Evolutionary conservation across 176 grass and related monocot genomes (phyloP), one percentile per base, ranked within the genome.

Genomic region (Cenchrus americanus): DNA sequence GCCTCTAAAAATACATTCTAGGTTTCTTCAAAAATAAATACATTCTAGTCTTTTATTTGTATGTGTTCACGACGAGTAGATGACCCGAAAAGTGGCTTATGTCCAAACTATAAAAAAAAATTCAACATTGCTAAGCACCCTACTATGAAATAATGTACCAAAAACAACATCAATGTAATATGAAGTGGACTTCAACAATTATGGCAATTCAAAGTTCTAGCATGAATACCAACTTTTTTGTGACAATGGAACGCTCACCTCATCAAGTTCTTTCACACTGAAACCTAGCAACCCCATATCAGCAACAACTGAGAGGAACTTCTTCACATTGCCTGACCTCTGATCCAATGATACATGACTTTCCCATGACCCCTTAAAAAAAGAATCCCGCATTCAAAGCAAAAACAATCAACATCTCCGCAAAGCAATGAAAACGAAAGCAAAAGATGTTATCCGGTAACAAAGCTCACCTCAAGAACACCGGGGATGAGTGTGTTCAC

Each of bases 221-320:
- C 26, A 44, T 60, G 40, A 83, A 52, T 37, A 90, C 49, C 61
- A 62, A 62, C 37, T 84, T 46, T 53, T 49, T 26, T 37, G 46
- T 69, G 37, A 86, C 15, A 82, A 59, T 8, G 37, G 42, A 72
- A 81, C 61, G 19, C 75, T 76, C 63, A 95, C 95, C 90, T 98
- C 90, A 61, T 98, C 95, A 18, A 98, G 83, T 67, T 95, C 95
- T 32, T 65, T 88, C 48, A 88, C 50, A 54, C 79, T 91, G 86
- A 98, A 98, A 66, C 84, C 82, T 47, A 87, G 92, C 83, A 98
- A 73, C 1, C 90, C 89, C 48, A 89, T 85, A 71, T 91, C 92
- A 23, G 89, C 92, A 86, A 98, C 63, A 51, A 91, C 79, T 21
- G 88, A 76, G 49, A 93, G 84, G 68, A 95, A 98, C 51, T 90